Conservation (phyloP, 2,329 filamentous ascomycete genomes). For the Didymella exigua region DNA sequence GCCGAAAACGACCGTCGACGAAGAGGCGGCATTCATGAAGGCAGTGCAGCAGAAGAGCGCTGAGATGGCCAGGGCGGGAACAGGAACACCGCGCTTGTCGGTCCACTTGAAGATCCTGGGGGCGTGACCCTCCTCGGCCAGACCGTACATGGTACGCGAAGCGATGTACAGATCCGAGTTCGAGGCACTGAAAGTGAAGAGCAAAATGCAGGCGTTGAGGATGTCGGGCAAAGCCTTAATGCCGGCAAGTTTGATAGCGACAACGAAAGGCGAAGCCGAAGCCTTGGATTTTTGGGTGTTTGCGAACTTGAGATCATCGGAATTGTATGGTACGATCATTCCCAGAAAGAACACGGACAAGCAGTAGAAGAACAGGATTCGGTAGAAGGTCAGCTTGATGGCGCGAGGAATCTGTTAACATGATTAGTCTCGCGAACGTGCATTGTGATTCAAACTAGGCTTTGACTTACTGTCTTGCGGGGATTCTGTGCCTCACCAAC, state of each 20-base stretch:
- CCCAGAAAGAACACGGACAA: constrained; percentile 75
- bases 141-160: constrained; percentile 73
- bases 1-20: constrained; percentile 51
- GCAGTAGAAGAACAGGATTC: constrained; percentile 81
- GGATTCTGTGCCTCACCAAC: constrained; percentile 82
- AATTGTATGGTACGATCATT: constrained; percentile 77
- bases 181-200: constrained; percentile 77
- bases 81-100: constrained; percentile 72
- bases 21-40: constrained; percentile 59
- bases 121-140: constrained; percentile 73
- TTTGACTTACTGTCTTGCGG: constrained; percentile 52
- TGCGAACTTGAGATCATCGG: constrained; percentile 63
- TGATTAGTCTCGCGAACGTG: neutral
- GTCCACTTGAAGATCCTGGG: constrained; percentile 74
- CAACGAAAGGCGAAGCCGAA: constrained; percentile 74
- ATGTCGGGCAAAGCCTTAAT: constrained; percentile 69
- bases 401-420: constrained; percentile 68
- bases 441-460: no score
- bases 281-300: constrained; percentile 52
- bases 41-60: constrained; percentile 69
- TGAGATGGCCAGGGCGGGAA: constrained; percentile 67
- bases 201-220: constrained; percentile 73
- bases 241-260: constrained; percentile 69
- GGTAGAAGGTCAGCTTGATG: constrained; percentile 81
- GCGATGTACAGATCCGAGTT: constrained; percentile 81